Percentiles rank a stretch among this genome's conserved stretches.
phyloP scores from a whole-genome alignment of 306 rosid genomes.

The Citrullus mucosospermus region DNA sequence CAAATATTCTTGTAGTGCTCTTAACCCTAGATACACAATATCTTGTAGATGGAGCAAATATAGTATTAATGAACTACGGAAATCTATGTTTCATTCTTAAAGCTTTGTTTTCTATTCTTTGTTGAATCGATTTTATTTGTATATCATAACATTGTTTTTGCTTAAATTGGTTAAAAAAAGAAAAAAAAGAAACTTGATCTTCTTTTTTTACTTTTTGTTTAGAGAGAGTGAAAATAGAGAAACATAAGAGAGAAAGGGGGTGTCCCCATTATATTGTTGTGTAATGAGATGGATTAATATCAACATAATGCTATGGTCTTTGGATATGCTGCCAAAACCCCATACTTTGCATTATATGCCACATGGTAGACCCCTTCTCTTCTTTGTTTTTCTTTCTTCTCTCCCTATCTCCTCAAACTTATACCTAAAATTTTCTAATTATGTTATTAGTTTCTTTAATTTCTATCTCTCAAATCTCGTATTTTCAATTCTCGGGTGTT shows the following conservation, averaged over 20 bases:
- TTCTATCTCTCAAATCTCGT: too few species aligned
- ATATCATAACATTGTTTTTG: neutral
- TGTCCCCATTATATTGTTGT: neutral
- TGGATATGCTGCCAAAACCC: neutral
- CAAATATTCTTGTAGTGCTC: too few species aligned
- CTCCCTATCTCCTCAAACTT: neutral
- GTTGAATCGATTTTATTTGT: too few species aligned
- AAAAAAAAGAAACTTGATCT: neutral
- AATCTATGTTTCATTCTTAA: too few species aligned
- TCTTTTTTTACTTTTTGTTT: neutral
- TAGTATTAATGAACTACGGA: too few species aligned
- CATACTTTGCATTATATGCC: neutral
- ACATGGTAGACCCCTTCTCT: conserved; percentile 11
- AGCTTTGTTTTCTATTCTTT: too few species aligned
- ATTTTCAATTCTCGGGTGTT: too few species aligned
- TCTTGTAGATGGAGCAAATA: too few species aligned
- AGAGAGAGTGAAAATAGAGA: neutral
- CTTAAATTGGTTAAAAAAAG: neutral
- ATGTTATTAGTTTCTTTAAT: too few species aligned
- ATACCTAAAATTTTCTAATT: neutral
- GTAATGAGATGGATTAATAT: neutral
- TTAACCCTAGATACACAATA: too few species aligned
- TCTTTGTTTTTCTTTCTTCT: neutral
- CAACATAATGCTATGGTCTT: neutral
- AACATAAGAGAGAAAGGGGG: neutral